phyloP scores from a whole-genome alignment of 2,329 filamentous ascomycete genomes.

The Aspergillus aculeatinus region DNA sequence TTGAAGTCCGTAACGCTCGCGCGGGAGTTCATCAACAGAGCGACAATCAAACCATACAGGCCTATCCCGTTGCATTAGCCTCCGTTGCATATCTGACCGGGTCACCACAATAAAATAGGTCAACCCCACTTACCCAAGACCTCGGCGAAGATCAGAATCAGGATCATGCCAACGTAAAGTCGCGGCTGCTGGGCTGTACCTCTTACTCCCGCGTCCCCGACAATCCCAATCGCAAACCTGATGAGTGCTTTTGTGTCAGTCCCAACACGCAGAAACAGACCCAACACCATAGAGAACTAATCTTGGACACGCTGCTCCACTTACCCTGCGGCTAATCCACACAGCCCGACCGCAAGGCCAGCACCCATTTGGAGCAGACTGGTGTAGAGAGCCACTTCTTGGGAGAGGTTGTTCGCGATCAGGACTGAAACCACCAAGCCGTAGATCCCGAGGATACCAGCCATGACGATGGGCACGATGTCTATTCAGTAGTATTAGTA shows the following conservation, averaged over 20 bases:
- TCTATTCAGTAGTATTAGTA: conserved; percentile 53
- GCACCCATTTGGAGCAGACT: conserved; percentile 84
- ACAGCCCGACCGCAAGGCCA: conserved; percentile 76
- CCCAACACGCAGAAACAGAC: background rate
- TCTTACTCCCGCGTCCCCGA: conserved; percentile 58
- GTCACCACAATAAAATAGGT: no score
- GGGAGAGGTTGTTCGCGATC: conserved; percentile 75
- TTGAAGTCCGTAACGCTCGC: background rate
- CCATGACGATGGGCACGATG: conserved; percentile 99
- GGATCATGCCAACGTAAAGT: conserved; percentile 94
- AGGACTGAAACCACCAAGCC: conserved; percentile 84
- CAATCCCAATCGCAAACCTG: conserved; percentile 80
- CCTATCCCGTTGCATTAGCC: background rate
- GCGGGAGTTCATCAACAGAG: conserved; percentile 3
- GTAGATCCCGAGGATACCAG: conserved; percentile 99
- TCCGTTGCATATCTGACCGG: background rate
- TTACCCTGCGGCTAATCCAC: conserved; percentile 72
- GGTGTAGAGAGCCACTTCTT: conserved; percentile 71
- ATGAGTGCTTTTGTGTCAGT: conserved; percentile 8
- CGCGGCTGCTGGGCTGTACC: conserved; percentile 53
- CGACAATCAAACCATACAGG: conserved; percentile 5
- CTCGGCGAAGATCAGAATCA: conserved; percentile 99
- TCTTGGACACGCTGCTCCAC: conserved; percentile 14
- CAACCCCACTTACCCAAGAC: conserved; percentile 71
- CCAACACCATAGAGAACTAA: no score